A percentile compares a stretch with the other conserved stretches of the same genome.
Evolutionary conservation across 371 early-diverging fungal species (phyloP).

Genomic region (Mortierella polycephala): DNA sequence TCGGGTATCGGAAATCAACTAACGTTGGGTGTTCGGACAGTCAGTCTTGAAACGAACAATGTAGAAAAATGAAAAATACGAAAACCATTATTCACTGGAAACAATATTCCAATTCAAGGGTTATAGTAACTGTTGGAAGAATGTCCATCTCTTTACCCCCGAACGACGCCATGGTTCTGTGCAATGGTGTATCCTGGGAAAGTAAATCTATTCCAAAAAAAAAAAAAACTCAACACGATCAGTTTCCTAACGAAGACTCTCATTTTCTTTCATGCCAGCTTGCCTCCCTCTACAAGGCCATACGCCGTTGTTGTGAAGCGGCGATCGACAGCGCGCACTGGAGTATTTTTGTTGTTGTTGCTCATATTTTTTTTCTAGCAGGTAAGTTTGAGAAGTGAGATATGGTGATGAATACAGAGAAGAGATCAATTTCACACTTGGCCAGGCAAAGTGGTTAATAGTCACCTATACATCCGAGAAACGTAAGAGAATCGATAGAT

Average conservation of each 20-base stretch:
- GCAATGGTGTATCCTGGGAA: slow-evolving; percentile 34
- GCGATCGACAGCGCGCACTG: slow-evolving; percentile 39
- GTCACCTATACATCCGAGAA: no score
- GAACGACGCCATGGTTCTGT: slow-evolving; percentile 44
- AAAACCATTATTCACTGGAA: background rate
- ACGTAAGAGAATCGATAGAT: no score
- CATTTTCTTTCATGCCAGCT: background rate
- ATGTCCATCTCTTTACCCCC: slow-evolving; percentile 28
- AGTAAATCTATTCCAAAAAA: slow-evolving; percentile 17
- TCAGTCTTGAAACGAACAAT: slow-evolving; percentile 12
- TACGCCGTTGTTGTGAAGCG: slow-evolving; percentile 49
- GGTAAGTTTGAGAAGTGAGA: background rate
- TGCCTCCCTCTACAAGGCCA: background rate
- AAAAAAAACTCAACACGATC: background rate
- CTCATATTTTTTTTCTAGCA: background rate
- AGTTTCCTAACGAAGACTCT: no score
- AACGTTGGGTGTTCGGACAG: slow-evolving; percentile 49
- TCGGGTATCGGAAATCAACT: background rate
- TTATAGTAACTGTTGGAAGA: background rate
- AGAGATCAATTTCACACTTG: no score
- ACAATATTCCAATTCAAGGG: background rate
- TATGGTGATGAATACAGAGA: background rate
- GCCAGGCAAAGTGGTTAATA: no score
- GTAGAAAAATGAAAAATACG: background rate
- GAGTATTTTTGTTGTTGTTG: slow-evolving; percentile 7